Evolutionary conservation across 257 asterid genomes (phyloP).

Genomic region (Solanum tarijense): DNA sequence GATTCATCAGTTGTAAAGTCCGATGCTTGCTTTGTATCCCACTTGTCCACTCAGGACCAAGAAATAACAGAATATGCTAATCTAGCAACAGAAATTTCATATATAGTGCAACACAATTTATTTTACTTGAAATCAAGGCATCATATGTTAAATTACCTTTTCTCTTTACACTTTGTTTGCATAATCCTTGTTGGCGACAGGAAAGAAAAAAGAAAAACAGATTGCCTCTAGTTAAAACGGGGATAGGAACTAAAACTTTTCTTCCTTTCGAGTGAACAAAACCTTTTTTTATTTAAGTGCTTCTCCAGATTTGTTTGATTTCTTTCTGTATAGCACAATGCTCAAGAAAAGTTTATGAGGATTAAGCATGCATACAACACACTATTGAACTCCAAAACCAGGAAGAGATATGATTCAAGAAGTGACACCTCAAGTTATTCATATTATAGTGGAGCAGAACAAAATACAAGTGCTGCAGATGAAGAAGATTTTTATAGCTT

Average conservation of each 20-base stretch:
- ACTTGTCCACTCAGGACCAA: neutral
- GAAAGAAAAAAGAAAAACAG: neutral
- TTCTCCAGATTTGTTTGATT: neutral
- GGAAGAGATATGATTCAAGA: slow-evolving; percentile 41
- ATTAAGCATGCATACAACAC: slow-evolving; percentile 91
- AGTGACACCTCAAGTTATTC: slow-evolving; percentile 43
- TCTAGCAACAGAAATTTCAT: neutral
- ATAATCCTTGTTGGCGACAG: neutral
- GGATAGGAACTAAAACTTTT: neutral
- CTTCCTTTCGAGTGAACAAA: neutral
- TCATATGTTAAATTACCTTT: neutral
- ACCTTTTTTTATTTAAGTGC: neutral
- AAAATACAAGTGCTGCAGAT: slow-evolving; percentile 27
- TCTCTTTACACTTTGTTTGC: neutral
- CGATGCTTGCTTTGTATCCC: neutral
- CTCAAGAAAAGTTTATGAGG: slow-evolving; percentile 86
- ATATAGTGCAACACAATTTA: neutral
- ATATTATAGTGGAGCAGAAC: slow-evolving; percentile 36
- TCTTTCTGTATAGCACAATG: slow-evolving; percentile 38
- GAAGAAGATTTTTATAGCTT: slow-evolving; percentile 89
- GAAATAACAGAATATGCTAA: neutral
- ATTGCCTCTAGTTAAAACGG: neutral
- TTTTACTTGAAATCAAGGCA: neutral
- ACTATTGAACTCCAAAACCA: slow-evolving; percentile 55
- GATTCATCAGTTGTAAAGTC: neutral